phyloP scores from a whole-genome alignment of 1,284 basidiomycete species.

The Neotropicomus parvogracilis region DNA sequence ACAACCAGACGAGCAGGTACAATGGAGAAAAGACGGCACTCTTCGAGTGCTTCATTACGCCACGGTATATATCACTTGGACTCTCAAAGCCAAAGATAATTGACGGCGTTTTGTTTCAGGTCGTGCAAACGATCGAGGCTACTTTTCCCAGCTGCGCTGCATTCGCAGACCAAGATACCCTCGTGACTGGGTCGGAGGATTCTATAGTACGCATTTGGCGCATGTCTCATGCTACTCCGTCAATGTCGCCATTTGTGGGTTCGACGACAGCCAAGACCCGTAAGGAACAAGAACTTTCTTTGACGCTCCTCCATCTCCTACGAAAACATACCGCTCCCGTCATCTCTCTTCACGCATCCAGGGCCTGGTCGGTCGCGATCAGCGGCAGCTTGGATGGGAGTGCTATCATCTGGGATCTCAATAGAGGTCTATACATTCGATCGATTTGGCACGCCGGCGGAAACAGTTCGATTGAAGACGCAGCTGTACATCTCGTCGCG shows the following conservation, averaged over 20 bases:
- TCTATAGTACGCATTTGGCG: conserved; percentile 80
- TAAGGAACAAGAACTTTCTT: conserved; percentile 29
- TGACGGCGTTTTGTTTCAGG: conserved; percentile 37
- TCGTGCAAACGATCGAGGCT: conserved; percentile 73
- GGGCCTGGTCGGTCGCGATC: conserved; percentile 80
- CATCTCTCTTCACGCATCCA: conserved; percentile 68
- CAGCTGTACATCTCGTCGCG: conserved; percentile 64
- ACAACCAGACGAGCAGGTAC: conserved; percentile 63
- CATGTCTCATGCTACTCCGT: conserved; percentile 38
- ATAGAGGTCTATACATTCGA: conserved; percentile 72
- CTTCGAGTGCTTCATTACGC: conserved; percentile 61
- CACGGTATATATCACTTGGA: conserved; percentile 41
- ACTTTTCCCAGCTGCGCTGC: conserved; percentile 70
- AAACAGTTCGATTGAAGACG: conserved; percentile 31
- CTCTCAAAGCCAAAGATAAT: not conserved
- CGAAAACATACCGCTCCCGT: conserved; percentile 72
- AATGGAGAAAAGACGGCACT: conserved; percentile 56
- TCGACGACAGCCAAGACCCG: conserved; percentile 16
- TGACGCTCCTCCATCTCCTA: conserved; percentile 67
- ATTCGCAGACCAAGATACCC: conserved; percentile 68
- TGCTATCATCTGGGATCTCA: conserved; percentile 89
- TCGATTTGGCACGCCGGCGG: conserved; percentile 67
- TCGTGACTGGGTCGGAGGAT: conserved; percentile 76
- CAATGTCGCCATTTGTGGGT: conserved; percentile 25
- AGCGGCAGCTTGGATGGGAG: conserved; percentile 85